Evolutionary conservation across 768 basidiomycete species (phyloP), one percentile per base, ranked within the genome.

Genomic region (Trametes cubensis): DNA sequence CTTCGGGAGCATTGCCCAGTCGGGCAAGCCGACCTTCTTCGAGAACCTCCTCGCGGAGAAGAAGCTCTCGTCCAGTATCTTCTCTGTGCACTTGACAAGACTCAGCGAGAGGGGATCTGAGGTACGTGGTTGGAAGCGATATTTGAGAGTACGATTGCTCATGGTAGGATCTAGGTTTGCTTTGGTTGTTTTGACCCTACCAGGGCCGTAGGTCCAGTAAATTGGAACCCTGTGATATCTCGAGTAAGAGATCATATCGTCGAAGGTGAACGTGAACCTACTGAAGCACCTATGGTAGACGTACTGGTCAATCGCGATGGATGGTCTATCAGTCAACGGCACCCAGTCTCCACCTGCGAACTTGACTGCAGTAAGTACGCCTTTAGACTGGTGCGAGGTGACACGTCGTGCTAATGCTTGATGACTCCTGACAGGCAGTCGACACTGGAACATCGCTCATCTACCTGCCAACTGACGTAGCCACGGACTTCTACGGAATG

Each of bases 381-480:
- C 47, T 55, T 34, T n/a, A n/a, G n/a, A n/a, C 56, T 26, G 18
- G 38, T 30, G 18, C 25, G 49, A 34, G 34, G 10, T 2, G 11
- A 10, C 56, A 20, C 23, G 46, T 17, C 39, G 20, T 57, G n/a
- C n/a, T n/a, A n/a, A n/a, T n/a, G n/a, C n/a, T n/a, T n/a, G 39
- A 57, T 17, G 6, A 39, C 25, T 45, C 20, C 23, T 10, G 21
- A 15, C 58, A 88, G 86, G 85, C 86, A 20, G 79, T 89, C 60
- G 88, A 89, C 67, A 86, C 86, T 0, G 87, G 88, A 30, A 87
- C 86, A 4, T 84, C 86, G 28, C 75, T 88, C 26, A 82, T 88
- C 60, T 88, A 88, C 71, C 61, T 86, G 6, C 84, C 86, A 1
- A 69, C 73, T 41, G 49, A 67, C 0, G 63, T 83, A 28, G 83